Evolutionary conservation across 2,329 filamentous ascomycete species (phyloP), one percentile per base, ranked within the genome.

Genomic region (Aspergillus sp.): DNA sequence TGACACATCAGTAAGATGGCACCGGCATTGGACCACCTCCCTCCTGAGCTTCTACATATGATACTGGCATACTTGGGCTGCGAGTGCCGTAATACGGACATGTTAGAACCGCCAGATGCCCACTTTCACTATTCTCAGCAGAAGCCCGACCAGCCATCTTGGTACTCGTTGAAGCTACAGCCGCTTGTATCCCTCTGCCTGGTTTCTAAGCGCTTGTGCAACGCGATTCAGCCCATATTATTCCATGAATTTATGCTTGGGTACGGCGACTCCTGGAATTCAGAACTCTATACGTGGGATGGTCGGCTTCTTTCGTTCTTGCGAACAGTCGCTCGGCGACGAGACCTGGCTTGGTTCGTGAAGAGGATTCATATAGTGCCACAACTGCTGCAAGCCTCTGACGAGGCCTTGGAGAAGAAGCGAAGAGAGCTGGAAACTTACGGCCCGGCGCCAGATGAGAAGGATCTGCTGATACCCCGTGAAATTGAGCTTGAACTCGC

Each of bases 201-300:
- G 36, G 59, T 61, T 7, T 68, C 65, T 8, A 64, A 48, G 55
- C 61, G 53, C 15, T 53, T 67, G 15, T 48, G 48, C 5, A 36
- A 53, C 13, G 32, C 60, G 26, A 58, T 55, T 18, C 63, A 67
- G 34, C 48, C 61, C 5, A 55, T 67, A 11, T 57, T 67, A 6
- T 62, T 66, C 51, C 62, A 62, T 36, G 62, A 64, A 32, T 68
- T 68, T 24, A 54, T 63, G 52, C 64, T 60, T 20, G 65, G 64
- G 8, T 68, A 65, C 20, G 64, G 63, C 45, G 53, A 65, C 47
- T 66, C 64, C 2, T 66, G 64, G 60, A 41, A 32, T 11, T 67
- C 63, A 20, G 30, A 24, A 3, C 7, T 51, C 2, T 68, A 62
- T 48, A 58, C 56, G 3, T 68, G 61, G 63, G 53, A 58, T 17